A percentile compares a stretch with the other conserved stretches of the same genome.
phyloP scores from a whole-genome alignment of 306 rosid genomes.

The Canavalia gladiata region DNA sequence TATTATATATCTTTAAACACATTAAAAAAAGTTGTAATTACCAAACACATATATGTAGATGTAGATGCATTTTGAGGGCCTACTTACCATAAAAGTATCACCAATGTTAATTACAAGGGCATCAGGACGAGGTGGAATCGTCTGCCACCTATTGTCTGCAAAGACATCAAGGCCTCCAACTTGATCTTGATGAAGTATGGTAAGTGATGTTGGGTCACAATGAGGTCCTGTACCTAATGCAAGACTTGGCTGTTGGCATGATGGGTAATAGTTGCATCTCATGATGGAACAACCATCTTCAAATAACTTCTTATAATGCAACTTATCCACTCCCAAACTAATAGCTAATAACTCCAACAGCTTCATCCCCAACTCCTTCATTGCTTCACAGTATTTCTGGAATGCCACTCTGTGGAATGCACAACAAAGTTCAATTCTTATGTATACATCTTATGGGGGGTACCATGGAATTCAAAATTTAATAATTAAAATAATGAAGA shows the following conservation, averaged over 20 bases:
- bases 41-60: too few species aligned
- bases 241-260: slow-evolving; percentile 58
- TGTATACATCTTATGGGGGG: too few species aligned
- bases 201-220: slow-evolving; percentile 75
- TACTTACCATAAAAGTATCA: slow-evolving; percentile 67
- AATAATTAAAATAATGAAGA: too few species aligned
- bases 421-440: not conserved
- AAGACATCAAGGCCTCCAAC: slow-evolving; percentile 78
- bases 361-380: slow-evolving; percentile 61
- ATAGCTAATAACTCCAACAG: slow-evolving; percentile 67
- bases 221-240: slow-evolving; percentile 80
- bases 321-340: slow-evolving; percentile 65
- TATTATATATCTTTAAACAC: too few species aligned
- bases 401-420: slow-evolving; percentile 50
- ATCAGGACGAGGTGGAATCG: slow-evolving; percentile 58
- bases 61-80: not conserved
- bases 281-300: slow-evolving; percentile 66
- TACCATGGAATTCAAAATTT: not conserved
- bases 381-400: slow-evolving; percentile 68
- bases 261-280: slow-evolving; percentile 78
- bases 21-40: too few species aligned
- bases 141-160: slow-evolving; percentile 61
- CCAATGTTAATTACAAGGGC: slow-evolving; percentile 62
- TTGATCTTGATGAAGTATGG: slow-evolving; percentile 74
- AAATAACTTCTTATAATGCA: slow-evolving; percentile 57